Evolutionary conservation across 169 alveolate species (phyloP).

Genomic region (Plasmodium knowlesi): DNA sequence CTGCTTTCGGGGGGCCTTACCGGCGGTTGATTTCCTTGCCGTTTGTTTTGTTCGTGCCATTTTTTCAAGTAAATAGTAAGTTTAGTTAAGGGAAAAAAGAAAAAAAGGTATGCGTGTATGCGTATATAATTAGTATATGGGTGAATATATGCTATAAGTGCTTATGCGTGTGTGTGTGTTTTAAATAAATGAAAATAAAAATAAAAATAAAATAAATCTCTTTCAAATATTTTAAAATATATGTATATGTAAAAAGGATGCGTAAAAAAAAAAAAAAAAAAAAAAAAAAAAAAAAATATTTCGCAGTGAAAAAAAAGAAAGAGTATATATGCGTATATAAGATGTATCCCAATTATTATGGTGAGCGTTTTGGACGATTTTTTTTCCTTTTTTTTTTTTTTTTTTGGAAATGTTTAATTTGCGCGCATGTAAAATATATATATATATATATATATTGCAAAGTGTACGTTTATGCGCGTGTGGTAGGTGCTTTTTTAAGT

Average conservation of each 20-base stretch:
- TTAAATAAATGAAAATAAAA: neutral
- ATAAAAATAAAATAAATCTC: neutral
- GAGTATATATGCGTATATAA: neutral
- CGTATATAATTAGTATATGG: slow-evolving; percentile 2
- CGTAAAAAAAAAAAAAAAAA: neutral
- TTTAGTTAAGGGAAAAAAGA: neutral
- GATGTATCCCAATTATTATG: neutral
- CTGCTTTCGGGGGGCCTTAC: slow-evolving; percentile 97
- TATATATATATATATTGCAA: neutral
- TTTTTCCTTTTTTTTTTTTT: neutral
- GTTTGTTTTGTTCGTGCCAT: slow-evolving; percentile 98
- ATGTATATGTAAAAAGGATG: neutral
- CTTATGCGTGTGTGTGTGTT: neutral
- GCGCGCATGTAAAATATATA: neutral
- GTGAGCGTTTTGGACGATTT: neutral
- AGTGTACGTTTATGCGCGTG: neutral
- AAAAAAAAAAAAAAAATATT: neutral
- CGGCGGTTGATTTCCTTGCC: slow-evolving; percentile 97
- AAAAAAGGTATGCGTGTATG: neutral
- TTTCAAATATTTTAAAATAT: neutral
- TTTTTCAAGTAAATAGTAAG: slow-evolving; percentile 17
- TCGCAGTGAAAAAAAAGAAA: neutral
- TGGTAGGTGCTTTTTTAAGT: neutral
- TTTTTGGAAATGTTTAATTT: neutral
- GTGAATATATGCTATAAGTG: neutral